These are phyloP conservation scores for Lachancea lanzarotensis DNA, from an alignment of 805 yeast species.

Conservation along the genomic window DNA sequence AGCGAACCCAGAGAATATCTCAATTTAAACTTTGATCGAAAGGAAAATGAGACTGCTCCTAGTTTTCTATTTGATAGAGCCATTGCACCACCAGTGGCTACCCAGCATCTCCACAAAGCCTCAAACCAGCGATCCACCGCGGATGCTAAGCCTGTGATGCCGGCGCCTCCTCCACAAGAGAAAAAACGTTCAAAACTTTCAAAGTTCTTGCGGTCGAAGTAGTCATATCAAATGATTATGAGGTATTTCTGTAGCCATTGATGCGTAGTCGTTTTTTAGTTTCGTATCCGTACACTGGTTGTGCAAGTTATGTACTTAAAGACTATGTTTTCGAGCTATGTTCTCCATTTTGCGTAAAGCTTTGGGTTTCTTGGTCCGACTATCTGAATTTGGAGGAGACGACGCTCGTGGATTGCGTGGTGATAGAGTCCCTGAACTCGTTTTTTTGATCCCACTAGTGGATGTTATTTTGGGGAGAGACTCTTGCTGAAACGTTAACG, in stretches of 20 bases:
- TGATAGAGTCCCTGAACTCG: slow-evolving; percentile 6
- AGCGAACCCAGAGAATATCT: slow-evolving; percentile 36
- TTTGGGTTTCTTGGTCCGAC: slow-evolving; percentile 19
- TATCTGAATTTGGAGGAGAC: not conserved
- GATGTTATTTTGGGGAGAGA: not conserved
- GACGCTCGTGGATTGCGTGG: not conserved
- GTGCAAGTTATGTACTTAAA: slow-evolving; percentile 6
- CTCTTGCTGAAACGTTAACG: not conserved
- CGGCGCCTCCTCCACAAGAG: slow-evolving; percentile 18
- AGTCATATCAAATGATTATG: no score
- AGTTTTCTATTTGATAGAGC: slow-evolving; percentile 34
- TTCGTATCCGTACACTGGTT: slow-evolving; percentile 1
- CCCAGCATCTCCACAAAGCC: slow-evolving; percentile 12
- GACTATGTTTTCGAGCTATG: slow-evolving; percentile 23
- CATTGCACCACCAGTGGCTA: slow-evolving; percentile 1
- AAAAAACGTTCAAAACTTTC: slow-evolving; percentile 44
- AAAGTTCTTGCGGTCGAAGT: slow-evolving; percentile 37
- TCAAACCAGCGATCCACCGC: slow-evolving; percentile 7
- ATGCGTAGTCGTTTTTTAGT: not conserved
- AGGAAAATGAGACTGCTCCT: slow-evolving; percentile 37
- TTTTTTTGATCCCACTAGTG: slow-evolving; percentile 5
- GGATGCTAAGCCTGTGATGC: slow-evolving; percentile 18
- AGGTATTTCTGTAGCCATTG: no score
- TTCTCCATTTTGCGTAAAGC: slow-evolving; percentile 24
- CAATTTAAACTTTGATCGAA: slow-evolving; percentile 36